Base-by-base conservation (phyloP, 1,284 basidiomycete genomes). In the Bondarzewia mesenterica region DNA sequence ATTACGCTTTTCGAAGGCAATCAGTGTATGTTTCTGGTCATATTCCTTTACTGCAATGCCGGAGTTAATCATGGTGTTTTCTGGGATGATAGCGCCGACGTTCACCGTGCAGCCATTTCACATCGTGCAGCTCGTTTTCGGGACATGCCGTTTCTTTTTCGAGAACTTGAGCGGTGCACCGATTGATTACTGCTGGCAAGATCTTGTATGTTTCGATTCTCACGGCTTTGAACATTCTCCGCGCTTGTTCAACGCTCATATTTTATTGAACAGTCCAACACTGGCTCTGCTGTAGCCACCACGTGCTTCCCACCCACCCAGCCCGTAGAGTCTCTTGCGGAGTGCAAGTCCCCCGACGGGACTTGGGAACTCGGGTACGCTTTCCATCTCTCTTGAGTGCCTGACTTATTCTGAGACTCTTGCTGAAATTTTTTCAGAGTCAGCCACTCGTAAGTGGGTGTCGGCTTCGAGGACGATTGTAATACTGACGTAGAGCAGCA, bases 121-220 rank as follows among this genome's bases (percentile, higher is more conserved):
- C 50, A 56, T 54, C 22, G 56, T 61, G 47, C 55, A 56, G 41
- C 55, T 63, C 46, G 50, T 58, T n/a, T 62, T 59, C 53, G 56
- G 60, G 23, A 63, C 63, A 6, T 63, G 61, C 49, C 57, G 57
- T 29, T 54, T 59, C 51, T 60, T 58, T 55, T 60, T 60, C 44
- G 52, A 59, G 50, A 62, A 62, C 52, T 50, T 57, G 38, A 53
- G 52, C 27, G 42, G 49, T 18, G 21, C 26, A 2, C 32, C 58
- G 16, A 44, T 61, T 16, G 56, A 59, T 42, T 61, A 54, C 52
- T 63, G 61, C 54, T 63, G 49, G 48, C 21, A 42, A 26, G 41
- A 46, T 27, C 23, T 52, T 20, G 47, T 47, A 16, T 10, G 48
- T 21, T 5, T 12, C 47, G 8, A 12, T 10, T 26, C 18, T 6